Evolutionary conservation across 306 rosid species (phyloP), one percentile per base, ranked within the genome.

Genomic region (Rubus parviflorus): DNA sequence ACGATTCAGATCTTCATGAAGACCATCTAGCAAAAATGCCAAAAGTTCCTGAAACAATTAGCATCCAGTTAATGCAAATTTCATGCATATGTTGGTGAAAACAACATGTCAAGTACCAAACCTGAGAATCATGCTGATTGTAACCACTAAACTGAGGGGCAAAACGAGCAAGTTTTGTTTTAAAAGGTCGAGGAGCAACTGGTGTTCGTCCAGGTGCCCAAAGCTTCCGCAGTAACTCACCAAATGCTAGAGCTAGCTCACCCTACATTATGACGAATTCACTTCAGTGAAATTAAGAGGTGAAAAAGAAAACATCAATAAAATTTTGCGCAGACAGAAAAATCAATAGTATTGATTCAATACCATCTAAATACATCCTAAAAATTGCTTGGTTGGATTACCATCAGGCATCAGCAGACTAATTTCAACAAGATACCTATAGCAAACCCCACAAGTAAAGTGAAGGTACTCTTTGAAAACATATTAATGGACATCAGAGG

Each of bases 91-190:
- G 81, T 22, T 51, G 35, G 40, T 52, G 54, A 75, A 46, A 25
- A 46, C 23, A 20, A 42, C 56, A 75, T n/a, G 53, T 49, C 67
- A 82, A 52, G 68, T 48, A 74, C 61, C 81, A 73, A 90, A 94
- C 98, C 98, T 95, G 98, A 80, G 98, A 95, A 89, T 95, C 98
- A 60, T 95, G 98, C 81, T 95, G 98, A 86, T 92, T 95, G 86
- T 95, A 92, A 64, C 98, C 98, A 73, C 97, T 92, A 83, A 95
- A 95, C 83, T 95, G 98, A 68, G 98, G 98, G 57, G 98, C 98
- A 92, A 95, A 95, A 68, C 98, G 98, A 79, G 94, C 97, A 81
- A 95, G 98, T 83, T 90, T 95, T 45, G 92, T 67, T 85, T 92
- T 95, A 77, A 95, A 95, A 75, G 97, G 92, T 58, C 97, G 91